Percentiles rank a stretch among this genome's conserved stretches.
Evolutionary conservation across 164 flowering plant species (phyloP).

Genomic region (Brasenia schreberi): DNA sequence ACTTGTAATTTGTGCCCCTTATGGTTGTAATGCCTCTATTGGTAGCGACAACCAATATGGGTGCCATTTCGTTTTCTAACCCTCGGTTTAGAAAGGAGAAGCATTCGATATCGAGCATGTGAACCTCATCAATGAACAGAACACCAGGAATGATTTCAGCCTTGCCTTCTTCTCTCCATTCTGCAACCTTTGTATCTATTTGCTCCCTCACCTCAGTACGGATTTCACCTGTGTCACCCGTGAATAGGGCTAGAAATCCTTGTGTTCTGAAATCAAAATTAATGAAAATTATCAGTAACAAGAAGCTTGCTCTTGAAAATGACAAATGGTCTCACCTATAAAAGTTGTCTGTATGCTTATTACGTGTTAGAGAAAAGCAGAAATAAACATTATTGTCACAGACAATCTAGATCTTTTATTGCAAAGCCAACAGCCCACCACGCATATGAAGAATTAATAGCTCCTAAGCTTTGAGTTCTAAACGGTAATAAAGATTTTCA

Average conservation of each 20-base stretch:
- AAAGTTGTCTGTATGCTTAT: no score
- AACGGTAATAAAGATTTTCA: no score
- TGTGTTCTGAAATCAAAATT: slow-evolving; percentile 48
- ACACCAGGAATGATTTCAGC: slow-evolving; percentile 99
- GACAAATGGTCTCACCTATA: no score
- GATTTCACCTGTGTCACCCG: slow-evolving; percentile 93
- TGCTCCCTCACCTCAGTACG: slow-evolving; percentile 90
- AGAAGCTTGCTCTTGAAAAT: neutral
- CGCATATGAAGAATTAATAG: neutral
- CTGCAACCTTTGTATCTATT: slow-evolving; percentile 93
- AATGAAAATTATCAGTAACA: neutral
- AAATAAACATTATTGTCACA: neutral
- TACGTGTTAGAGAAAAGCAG: neutral
- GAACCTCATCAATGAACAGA: slow-evolving; percentile 94
- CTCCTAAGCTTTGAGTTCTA: no score
- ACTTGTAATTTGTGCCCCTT: slow-evolving; percentile 69
- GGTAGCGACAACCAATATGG: slow-evolving; percentile 84
- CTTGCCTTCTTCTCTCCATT: slow-evolving; percentile 99
- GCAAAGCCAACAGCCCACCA: neutral
- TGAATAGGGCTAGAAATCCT: slow-evolving; percentile 88
- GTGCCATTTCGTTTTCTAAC: slow-evolving; percentile 92
- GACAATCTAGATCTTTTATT: neutral
- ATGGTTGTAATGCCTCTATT: slow-evolving; percentile 84
- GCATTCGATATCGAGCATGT: slow-evolving; percentile 96
- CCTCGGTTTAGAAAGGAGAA: slow-evolving; percentile 94